phyloP scores from a whole-genome alignment of 1,139 yeast genomes.

The Kluyveromyces sp. region DNA sequence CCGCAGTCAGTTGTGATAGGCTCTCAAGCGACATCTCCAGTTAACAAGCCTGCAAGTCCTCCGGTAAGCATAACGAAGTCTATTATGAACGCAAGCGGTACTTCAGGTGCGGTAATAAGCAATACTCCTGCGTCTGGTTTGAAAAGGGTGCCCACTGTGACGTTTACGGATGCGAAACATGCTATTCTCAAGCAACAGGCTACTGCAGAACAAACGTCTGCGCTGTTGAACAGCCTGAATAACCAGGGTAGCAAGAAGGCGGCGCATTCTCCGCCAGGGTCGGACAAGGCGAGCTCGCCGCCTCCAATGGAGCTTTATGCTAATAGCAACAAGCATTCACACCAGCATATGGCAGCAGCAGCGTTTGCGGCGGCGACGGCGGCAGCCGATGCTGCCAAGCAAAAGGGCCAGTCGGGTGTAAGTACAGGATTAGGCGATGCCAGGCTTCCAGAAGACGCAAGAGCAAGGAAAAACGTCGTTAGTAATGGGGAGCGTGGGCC shows the following conservation, averaged over 20 bases:
- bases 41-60: constrained; percentile 17
- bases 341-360: not conserved
- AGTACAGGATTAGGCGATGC: no score
- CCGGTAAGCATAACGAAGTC: constrained; percentile 23
- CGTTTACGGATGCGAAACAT: constrained; percentile 28
- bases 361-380: not conserved
- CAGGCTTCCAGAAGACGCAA: no score
- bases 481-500: no score
- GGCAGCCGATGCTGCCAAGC: no score
- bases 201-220: constrained; percentile 12
- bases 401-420: no score
- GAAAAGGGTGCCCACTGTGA: constrained; percentile 30
- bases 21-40: constrained; percentile 14
- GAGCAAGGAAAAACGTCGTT: no score
- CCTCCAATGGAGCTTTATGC: constrained; percentile 2
- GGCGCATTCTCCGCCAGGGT: not conserved
- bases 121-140: constrained; percentile 30
- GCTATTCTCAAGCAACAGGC: constrained; percentile 11
- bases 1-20: not conserved
- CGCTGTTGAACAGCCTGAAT: not conserved
- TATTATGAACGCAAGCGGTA: constrained; percentile 29
- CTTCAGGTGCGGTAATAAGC: constrained; percentile 31
- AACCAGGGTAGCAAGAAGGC: not conserved
- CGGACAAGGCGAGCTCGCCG: constrained; percentile 3
- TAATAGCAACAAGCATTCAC: not conserved